These are phyloP conservation scores for Thozetella sp. DNA, from an alignment of 495 filamentous ascomycete genomes.

Conservation along the genomic window DNA sequence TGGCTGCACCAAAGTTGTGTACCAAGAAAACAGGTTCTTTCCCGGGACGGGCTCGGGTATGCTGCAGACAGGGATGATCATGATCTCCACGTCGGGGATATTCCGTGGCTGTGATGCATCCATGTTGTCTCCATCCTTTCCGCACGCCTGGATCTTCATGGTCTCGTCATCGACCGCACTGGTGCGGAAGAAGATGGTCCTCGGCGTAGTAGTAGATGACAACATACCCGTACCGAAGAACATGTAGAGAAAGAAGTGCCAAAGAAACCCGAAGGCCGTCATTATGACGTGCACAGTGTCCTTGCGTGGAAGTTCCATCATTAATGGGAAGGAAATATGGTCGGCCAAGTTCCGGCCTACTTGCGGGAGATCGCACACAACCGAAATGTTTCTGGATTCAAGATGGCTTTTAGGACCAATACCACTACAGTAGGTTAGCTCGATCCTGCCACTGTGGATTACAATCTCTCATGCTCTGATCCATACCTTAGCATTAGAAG, in stretches of 20 bases:
- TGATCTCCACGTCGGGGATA: constrained; percentile 24
- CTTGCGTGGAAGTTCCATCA: constrained; percentile 16
- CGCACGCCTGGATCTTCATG: constrained; percentile 5
- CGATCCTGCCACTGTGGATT: no score
- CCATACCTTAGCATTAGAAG: constrained; percentile 22
- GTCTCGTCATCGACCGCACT: constrained; percentile 17
- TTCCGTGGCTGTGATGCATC: constrained; percentile 15
- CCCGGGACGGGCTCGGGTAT: constrained; percentile 2
- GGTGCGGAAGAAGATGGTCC: constrained; percentile 18
- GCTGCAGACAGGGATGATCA: constrained; percentile 18
- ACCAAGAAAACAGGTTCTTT: constrained; percentile 13
- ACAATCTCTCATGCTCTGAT: no score
- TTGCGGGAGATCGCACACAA: constrained; percentile 43
- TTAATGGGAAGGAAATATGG: constrained; percentile 19
- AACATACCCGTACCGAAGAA: constrained; percentile 20
- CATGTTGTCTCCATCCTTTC: constrained; percentile 8
- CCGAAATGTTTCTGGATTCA: constrained; percentile 58
- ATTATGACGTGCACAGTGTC: constrained; percentile 21
- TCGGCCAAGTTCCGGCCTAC: constrained; percentile 22
- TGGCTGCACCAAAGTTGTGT: constrained; percentile 29
- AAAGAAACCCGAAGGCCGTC: constrained; percentile 9
- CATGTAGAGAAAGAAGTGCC: constrained; percentile 19
- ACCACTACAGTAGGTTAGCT: constrained; percentile 15
- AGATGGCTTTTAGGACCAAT: constrained; percentile 36
- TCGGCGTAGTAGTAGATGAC: constrained; percentile 3